These are phyloP conservation scores for Cicer bijugum DNA, from an alignment of 306 rosid species.

Conservation along the genomic window DNA sequence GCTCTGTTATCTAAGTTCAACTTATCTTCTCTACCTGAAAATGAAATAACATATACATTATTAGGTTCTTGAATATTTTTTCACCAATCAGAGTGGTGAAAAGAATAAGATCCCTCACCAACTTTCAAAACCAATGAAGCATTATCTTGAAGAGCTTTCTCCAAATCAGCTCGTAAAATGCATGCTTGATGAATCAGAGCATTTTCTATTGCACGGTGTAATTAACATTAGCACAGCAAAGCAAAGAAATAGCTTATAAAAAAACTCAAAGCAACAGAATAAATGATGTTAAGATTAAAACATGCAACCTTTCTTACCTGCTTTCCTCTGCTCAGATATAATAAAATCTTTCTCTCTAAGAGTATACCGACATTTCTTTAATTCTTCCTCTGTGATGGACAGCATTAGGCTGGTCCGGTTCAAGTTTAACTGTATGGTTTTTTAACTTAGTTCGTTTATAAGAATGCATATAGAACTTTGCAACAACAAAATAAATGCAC, in stretches of 20 bases:
- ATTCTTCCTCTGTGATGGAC: conserved; percentile 67
- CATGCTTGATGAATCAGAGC: conserved; percentile 92
- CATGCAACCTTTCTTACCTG: conserved; percentile 56
- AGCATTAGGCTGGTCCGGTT: conserved; percentile 70
- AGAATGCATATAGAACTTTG: conserved; percentile 15
- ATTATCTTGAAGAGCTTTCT: conserved; percentile 81
- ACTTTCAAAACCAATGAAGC: conserved; percentile 70
- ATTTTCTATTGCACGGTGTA: conserved; percentile 61
- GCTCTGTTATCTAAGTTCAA: conserved; percentile 69
- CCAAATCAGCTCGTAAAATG: conserved; percentile 74
- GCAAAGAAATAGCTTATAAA: not conserved
- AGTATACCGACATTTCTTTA: conserved; percentile 72
- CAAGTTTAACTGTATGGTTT: conserved; percentile 63
- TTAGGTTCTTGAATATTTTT: not conserved
- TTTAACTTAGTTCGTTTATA: not conserved
- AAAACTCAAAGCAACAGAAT: not conserved
- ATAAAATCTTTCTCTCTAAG: conserved; percentile 76
- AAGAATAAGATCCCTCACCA: conserved; percentile 50
- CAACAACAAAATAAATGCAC: conserved; percentile 24
- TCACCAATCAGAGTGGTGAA: not conserved
- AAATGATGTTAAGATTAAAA: conserved; percentile 5
- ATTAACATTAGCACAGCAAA: conserved; percentile 30
- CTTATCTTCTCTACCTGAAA: conserved; percentile 83
- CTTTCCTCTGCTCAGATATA: conserved; percentile 85
- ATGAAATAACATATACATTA: not conserved